Percentiles rank a stretch among this genome's conserved stretches.
These are phyloP conservation scores for Chimonanthus praecox DNA, from an alignment of 164 flowering plant genomes.

Conservation along the genomic window DNA sequence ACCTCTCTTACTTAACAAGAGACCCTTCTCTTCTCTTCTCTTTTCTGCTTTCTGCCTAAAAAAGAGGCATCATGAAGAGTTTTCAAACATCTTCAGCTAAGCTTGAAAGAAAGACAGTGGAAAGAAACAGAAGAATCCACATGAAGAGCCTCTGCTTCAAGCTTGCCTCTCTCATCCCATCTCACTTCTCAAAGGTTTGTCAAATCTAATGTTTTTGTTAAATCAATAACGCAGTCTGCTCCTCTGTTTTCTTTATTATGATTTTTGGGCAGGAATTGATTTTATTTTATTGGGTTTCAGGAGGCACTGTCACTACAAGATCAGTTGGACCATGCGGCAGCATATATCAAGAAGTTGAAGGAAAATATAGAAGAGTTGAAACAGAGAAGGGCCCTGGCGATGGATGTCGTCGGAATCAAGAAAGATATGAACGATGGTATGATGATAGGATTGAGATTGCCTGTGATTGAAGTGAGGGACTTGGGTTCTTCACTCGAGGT, in stretches of 20 bases:
- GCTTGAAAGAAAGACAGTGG: conserved; percentile 36
- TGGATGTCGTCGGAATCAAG: not conserved
- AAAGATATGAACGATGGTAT: not conserved
- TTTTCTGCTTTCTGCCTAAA: too few species aligned
- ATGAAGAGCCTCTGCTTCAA: conserved; percentile 43
- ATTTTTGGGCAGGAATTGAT: not conserved
- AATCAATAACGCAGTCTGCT: not conserved
- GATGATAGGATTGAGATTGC: conserved; percentile 12
- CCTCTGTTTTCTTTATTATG: not conserved
- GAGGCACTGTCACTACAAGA: conserved; percentile 27
- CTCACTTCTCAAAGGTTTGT: conserved; percentile 25
- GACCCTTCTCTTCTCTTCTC: too few species aligned
- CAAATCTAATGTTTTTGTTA: too few species aligned
- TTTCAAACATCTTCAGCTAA: conserved; percentile 10
- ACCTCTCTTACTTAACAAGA: too few species aligned
- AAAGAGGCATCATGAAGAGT: conserved; percentile 12
- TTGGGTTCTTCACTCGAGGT: conserved; percentile 35
- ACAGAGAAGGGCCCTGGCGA: conserved; percentile 21
- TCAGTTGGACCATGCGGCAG: conserved; percentile 26
- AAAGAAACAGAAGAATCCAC: conserved; percentile 38
- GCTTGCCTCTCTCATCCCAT: conserved; percentile 41
- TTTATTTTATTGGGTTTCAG: conserved; percentile 4
- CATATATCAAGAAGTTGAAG: conserved; percentile 27
- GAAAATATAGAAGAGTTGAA: conserved; percentile 31
- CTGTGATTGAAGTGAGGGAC: conserved; percentile 42